phyloP scores from a whole-genome alignment of 768 basidiomycete species.

The Punctularia strigosozonata region DNA sequence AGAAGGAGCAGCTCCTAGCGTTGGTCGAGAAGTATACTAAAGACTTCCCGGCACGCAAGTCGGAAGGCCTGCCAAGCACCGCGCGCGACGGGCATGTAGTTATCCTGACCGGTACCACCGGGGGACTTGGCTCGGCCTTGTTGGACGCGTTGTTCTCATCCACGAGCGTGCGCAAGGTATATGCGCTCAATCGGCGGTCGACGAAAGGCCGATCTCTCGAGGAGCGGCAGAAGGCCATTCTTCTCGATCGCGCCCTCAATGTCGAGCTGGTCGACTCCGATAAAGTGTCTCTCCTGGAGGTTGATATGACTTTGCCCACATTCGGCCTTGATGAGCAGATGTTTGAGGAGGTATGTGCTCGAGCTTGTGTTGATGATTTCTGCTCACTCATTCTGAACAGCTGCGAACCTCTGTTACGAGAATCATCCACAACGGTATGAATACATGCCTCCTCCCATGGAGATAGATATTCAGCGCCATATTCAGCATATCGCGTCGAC shows the following conservation, averaged over 20 bases:
- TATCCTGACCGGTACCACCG: slow-evolving; percentile 26
- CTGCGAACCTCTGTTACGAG: slow-evolving; percentile 10
- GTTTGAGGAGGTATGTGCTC: slow-evolving; percentile 1
- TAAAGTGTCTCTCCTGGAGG: slow-evolving; percentile 16
- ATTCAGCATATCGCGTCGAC: slow-evolving; percentile 9
- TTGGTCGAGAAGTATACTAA: slow-evolving; percentile 29
- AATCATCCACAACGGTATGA: slow-evolving; percentile 16
- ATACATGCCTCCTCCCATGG: background rate
- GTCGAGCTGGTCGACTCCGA: slow-evolving; percentile 9
- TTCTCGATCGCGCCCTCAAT: slow-evolving; percentile 15
- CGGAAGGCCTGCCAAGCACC: too few relatives aligned
- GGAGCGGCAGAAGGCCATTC: slow-evolving; percentile 13
- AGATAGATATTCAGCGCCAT: background rate
- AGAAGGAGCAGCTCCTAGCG: slow-evolving; percentile 16
- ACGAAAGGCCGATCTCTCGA: background rate
- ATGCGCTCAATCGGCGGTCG: slow-evolving; percentile 21
- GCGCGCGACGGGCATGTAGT: slow-evolving; percentile 12
- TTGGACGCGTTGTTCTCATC: slow-evolving; percentile 19
- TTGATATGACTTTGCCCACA: slow-evolving; percentile 5
- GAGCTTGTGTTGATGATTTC: too few relatives aligned
- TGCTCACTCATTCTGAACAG: too few relatives aligned
- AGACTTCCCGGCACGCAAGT: slow-evolving; percentile 8
- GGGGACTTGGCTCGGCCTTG: slow-evolving; percentile 22
- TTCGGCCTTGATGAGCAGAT: slow-evolving; percentile 2
- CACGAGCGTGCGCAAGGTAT: slow-evolving; percentile 16